Conservation (phyloP, 768 basidiomycete species). For the Ephemerocybe angulata region DNA sequence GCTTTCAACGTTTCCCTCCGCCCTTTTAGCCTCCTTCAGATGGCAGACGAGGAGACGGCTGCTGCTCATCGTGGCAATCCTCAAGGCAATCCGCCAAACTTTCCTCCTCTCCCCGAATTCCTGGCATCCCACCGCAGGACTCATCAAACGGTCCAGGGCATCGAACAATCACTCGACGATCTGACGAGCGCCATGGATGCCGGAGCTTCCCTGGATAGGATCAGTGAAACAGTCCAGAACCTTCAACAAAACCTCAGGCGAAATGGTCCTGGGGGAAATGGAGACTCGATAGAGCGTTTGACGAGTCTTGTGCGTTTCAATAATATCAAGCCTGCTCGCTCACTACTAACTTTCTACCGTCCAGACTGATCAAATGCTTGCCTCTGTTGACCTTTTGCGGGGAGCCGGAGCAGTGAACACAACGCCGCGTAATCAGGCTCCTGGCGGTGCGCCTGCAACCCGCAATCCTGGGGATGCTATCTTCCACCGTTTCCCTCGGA, state of each 20-base stretch:
- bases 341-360: neutral
- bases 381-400: constrained; percentile 8
- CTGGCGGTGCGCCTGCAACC: too few species aligned
- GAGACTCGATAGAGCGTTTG: constrained; percentile 24
- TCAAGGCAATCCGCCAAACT: neutral
- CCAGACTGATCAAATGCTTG: constrained; percentile 35
- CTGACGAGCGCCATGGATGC: constrained; percentile 18
- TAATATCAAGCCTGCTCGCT: neutral
- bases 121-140: neutral
- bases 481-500: too few species aligned
- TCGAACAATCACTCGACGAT: constrained; percentile 20
- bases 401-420: too few species aligned
- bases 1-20: too few species aligned
- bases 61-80: too few species aligned
- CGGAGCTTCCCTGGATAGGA: constrained; percentile 13
- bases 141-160: constrained; percentile 8
- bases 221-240: constrained; percentile 15
- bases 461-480: too few species aligned
- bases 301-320: constrained; percentile 26
- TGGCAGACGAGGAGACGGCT: too few species aligned
- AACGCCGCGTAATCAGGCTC: too few species aligned
- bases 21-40: too few species aligned
- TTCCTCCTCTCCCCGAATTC: too few species aligned
- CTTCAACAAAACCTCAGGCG: neutral
- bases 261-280: constrained; percentile 13